Percentiles rank a stretch among this genome's conserved stretches.
These are phyloP conservation scores for Penicillium sp. DNA, from an alignment of 2,329 filamentous ascomycete genomes.

Conservation along the genomic window DNA sequence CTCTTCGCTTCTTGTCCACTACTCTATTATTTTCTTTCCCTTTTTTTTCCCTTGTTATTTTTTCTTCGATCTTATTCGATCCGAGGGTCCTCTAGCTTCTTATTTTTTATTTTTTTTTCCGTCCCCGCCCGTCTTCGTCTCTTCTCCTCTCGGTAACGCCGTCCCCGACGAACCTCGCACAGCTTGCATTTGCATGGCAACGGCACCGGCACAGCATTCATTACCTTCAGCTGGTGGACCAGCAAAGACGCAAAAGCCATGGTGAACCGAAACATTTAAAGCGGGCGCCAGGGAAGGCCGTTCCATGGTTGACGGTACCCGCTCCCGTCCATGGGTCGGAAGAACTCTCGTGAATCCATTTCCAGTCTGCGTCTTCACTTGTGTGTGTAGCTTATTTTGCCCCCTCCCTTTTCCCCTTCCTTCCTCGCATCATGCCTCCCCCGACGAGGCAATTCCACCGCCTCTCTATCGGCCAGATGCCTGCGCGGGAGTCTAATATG, in stretches of 20 bases:
- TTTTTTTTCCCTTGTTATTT: constrained; percentile 1
- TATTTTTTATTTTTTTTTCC: not conserved
- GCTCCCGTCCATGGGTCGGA: constrained; percentile 42
- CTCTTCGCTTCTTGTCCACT: not conserved
- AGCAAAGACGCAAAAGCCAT: not conserved
- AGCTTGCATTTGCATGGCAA: not conserved
- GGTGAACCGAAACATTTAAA: constrained; percentile 29
- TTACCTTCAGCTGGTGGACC: no score
- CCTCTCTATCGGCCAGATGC: constrained; percentile 45
- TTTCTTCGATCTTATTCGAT: not conserved
- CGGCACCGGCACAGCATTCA: no score
- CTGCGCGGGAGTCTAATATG: constrained; percentile 32
- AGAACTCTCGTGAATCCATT: constrained; percentile 30
- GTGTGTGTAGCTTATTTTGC: constrained; percentile 5
- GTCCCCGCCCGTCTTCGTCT: not conserved
- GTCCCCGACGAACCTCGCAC: not conserved
- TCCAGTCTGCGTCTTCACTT: constrained; percentile 5
- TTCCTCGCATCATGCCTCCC: constrained; percentile 41
- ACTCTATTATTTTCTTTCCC: constrained; percentile 1
- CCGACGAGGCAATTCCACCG: constrained; percentile 44
- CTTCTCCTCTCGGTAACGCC: not conserved
- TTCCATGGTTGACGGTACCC: constrained; percentile 38
- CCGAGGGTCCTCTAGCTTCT: not conserved
- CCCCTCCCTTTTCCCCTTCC: constrained; percentile 13
- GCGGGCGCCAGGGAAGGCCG: constrained; percentile 26